Evolutionary conservation across 352 stramenopile genomes (phyloP), one percentile per base, ranked within the genome.

Genomic region (Phytophthora crassamura): DNA sequence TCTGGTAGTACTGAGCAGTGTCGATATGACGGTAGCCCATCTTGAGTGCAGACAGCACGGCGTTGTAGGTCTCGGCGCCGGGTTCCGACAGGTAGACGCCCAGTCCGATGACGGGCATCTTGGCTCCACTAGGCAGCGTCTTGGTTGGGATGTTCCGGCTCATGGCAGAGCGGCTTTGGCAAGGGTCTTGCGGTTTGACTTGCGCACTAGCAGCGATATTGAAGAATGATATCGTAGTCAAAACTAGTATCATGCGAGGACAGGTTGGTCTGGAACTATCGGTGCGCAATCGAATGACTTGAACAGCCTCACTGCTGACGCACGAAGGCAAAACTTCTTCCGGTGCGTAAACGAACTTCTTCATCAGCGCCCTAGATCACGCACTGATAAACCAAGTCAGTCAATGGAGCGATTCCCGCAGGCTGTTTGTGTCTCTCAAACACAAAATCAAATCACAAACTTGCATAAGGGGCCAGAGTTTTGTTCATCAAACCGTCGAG

Each of bases 21-120:
- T 98, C 92, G 56, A 97, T 95, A 61, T 96, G 88, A 18, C 92
- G 75, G 56, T 95, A 96, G 38, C 92, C 89, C 1, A 91, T 63
- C 32, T 86, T 64, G 14, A 97, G 66, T 15, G 69, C 80, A 0
- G 53, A 59, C 10, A 61, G 50, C 22, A 91, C 80, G 7, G 78
- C 80, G 51, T 89, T 61, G 61, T 91, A 87, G 28, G 77, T 84
- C 60, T 88, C 74, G 2, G 53, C 55, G 12, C 77, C 78, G 14
- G 79, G 77, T 7, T 74, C 62, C 41, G 72, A 86, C 43, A 76
- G 77, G 60, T 72, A 91, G 9, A 89, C 78, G 9, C 82, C 82
- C 16, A 91, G 67, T 0, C 77, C 80, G 10, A 88, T n/a, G 28
- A 52, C 39, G 0, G 80, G 78, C 49, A 90, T 85, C 9, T 33